Evolutionary conservation across 306 rosid species (phyloP), one percentile per base, ranked within the genome.

Genomic region (Cicer arietinum): DNA sequence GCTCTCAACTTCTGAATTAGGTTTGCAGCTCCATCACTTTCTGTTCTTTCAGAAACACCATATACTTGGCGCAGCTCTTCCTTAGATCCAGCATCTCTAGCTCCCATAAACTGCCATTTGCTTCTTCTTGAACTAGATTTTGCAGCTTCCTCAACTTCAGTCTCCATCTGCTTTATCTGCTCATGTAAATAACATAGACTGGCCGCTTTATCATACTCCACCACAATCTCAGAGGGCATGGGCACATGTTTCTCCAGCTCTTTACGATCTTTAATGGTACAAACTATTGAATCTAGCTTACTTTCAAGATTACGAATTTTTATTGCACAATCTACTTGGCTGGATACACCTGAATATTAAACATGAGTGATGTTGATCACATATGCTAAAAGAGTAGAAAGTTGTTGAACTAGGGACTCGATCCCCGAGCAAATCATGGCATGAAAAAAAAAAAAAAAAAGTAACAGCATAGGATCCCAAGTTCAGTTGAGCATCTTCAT

Each of bases 101-200:
- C 99, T 77, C 99, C 99, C 99, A 94, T 94, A 68, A 92, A 92
- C 80, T 94, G 99, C 99, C 99, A 94, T 89, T 94, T 94, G 82
- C 99, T 94, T 89, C 87, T 89, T 82, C 97, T 90, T 73, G 95
- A 92, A 79, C 99, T 94, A 20, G 84, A 86, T 79, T 94, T 92
- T 66, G 99, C 96, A 78, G 99, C 97, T 63, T 92, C 96, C 87
- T 94, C 99, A 73, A 94, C 99, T 88, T 94, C 99, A 69, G 73
- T 68, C 82, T 94, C 99, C 94, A 94, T 92, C 76, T 89, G 92
- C 82, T 92, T 94, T 84, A 94, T 88, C 87, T 90, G 99, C 82
- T 94, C 97, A 20, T 94, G 99, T 45, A 94, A 88, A 74, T 96
- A 90, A 90, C 89, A 94, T 80, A 94, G 82, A 81, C 88, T 92